Percentiles rank a stretch among this genome's conserved stretches.
Conservation (phyloP, 371 early-diverging fungal species). For the Dichotomocladium elegans region DNA sequence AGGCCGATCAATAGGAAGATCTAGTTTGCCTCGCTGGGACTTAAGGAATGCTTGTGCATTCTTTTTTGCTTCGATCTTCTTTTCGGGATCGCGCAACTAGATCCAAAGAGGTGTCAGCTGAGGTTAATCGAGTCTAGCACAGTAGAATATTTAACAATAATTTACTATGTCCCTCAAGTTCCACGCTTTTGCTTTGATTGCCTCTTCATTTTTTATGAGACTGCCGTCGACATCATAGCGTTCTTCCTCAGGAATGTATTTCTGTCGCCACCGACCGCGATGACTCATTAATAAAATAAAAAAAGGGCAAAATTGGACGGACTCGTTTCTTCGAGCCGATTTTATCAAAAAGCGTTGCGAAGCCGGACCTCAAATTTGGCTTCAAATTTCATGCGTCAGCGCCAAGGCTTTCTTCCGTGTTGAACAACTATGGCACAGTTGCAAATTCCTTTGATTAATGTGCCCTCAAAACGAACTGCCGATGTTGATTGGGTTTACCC, state of each 20-base stretch:
- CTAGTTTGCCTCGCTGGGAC: slow-evolving; percentile 1
- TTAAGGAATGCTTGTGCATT: slow-evolving; percentile 36
- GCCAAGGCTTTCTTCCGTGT: too few relatives aligned
- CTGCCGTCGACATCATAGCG: slow-evolving; percentile 37
- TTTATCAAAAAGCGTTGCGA: too few relatives aligned
- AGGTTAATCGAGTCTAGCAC: background rate
- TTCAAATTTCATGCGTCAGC: too few relatives aligned
- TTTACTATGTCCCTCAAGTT: slow-evolving; percentile 41
- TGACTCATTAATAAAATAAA: background rate
- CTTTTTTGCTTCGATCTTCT: slow-evolving; percentile 23
- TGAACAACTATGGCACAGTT: slow-evolving; percentile 47
- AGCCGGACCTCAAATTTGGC: too few relatives aligned
- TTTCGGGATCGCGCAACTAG: slow-evolving; percentile 26
- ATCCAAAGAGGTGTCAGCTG: background rate
- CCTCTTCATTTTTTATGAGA: slow-evolving; percentile 27
- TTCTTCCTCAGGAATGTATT: slow-evolving; percentile 30
- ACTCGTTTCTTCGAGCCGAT: too few relatives aligned
- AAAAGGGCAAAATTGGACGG: background rate
- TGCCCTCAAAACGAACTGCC: slow-evolving; percentile 80
- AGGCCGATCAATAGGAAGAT: slow-evolving; percentile 4
- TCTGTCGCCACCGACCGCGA: background rate
- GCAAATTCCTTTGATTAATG: slow-evolving; percentile 52
- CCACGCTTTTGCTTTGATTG: slow-evolving; percentile 29
- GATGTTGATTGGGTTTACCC: slow-evolving; percentile 88
- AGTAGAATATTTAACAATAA: background rate